A percentile compares a stretch with the other conserved stretches of the same genome.
Evolutionary conservation across 129 eudicot genomes (phyloP).

Genomic region (Arctium lappa): DNA sequence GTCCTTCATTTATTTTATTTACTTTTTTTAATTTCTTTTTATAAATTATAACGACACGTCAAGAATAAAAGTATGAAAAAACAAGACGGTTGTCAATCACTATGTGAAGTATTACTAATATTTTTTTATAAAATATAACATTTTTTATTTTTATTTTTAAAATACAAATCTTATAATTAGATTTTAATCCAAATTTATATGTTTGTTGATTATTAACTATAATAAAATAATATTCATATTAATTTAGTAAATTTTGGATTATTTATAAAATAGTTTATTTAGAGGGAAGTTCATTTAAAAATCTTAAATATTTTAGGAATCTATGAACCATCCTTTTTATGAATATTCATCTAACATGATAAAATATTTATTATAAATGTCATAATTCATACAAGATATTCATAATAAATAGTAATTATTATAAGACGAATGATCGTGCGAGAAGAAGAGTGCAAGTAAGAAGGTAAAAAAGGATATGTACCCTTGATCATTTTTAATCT

Average conservation of each 20-base stretch:
- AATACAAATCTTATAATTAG: neutral
- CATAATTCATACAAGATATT: no score
- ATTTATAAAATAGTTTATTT: neutral
- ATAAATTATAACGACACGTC: neutral
- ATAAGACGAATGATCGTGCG: no score
- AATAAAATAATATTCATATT: neutral
- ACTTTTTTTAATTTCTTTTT: neutral
- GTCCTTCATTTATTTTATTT: neutral
- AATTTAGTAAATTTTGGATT: neutral
- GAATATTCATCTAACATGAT: no score
- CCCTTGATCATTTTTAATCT: no score
- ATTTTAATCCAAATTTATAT: neutral
- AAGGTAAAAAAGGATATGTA: no score
- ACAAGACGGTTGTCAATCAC: neutral
- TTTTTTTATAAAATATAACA: neutral
- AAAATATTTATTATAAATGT: no score
- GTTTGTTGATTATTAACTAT: neutral
- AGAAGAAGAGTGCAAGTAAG: no score
- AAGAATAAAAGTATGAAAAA: neutral
- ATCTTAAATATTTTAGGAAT: no score
- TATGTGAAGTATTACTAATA: neutral
- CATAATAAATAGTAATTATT: no score
- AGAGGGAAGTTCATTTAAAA: no score
- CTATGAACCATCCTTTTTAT: no score
- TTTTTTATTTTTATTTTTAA: neutral